Conservation (phyloP, 495 filamentous ascomycete species). For the Aspergillus kassunensis region DNA sequence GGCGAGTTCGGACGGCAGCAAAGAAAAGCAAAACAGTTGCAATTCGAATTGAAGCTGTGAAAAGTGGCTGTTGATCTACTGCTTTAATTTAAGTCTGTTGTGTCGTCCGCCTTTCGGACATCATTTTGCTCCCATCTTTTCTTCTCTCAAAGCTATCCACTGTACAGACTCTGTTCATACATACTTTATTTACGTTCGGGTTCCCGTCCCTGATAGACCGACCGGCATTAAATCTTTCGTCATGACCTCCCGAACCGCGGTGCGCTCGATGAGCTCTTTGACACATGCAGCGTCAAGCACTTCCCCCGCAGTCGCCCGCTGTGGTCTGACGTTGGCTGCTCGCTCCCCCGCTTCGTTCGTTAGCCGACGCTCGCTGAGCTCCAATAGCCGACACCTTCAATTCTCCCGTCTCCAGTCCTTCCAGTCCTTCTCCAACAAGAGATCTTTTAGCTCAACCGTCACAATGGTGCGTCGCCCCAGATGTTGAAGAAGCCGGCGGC, state of each 20-base stretch:
- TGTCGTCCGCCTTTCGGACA: slow-evolving; percentile 9
- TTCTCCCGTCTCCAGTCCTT: slow-evolving; percentile 43
- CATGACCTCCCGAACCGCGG: slow-evolving; percentile 39
- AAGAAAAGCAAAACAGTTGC: slow-evolving; percentile 3
- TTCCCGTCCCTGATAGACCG: background rate
- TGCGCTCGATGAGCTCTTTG: slow-evolving; percentile 42
- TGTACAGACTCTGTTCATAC: background rate
- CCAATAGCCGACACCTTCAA: slow-evolving; percentile 32
- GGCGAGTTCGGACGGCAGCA: slow-evolving; percentile 19
- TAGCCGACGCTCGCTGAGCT: slow-evolving; percentile 33
- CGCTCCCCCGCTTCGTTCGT: slow-evolving; percentile 27
- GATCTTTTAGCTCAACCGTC: slow-evolving; percentile 42
- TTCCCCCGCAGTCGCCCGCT: slow-evolving; percentile 36
- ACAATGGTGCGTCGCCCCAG: slow-evolving; percentile 34
- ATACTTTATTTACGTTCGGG: background rate
- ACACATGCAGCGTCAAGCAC: slow-evolving; percentile 31
- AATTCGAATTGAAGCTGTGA: background rate
- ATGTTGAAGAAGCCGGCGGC: background rate
- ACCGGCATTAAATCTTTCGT: slow-evolving; percentile 13
- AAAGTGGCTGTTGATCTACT: slow-evolving; percentile 2
- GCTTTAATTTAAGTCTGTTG: slow-evolving; percentile 9
- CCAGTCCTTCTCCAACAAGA: slow-evolving; percentile 33
- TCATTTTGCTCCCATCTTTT: slow-evolving; percentile 12
- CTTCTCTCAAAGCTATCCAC: background rate
- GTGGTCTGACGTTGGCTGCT: slow-evolving; percentile 23